Evolutionary conservation across 768 basidiomycete genomes (phyloP).

Genomic region (Candolleomyces efflorescens): DNA sequence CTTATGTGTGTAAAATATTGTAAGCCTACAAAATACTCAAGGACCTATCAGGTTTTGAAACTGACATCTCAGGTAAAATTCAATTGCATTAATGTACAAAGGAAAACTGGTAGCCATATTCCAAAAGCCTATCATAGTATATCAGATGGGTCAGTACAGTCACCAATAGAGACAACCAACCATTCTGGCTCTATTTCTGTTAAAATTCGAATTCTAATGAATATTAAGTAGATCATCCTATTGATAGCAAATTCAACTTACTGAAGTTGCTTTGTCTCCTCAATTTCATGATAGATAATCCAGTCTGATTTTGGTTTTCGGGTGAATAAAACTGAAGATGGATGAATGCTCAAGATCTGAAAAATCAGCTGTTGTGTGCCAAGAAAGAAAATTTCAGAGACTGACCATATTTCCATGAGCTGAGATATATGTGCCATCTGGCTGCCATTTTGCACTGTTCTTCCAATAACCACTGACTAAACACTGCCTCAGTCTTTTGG

Average conservation of each 20-base stretch:
- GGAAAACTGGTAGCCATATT: conserved; percentile 29
- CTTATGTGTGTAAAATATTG: too few relatives aligned
- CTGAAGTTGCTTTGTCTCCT: conserved; percentile 96
- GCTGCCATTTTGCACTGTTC: conserved; percentile 86
- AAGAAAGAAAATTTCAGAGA: conserved; percentile 2
- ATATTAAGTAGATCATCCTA: not conserved
- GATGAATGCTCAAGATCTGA: conserved; percentile 86
- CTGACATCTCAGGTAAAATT: too few relatives aligned
- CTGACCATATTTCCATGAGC: conserved; percentile 81
- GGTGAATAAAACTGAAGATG: conserved; percentile 91
- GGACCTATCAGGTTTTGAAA: too few relatives aligned
- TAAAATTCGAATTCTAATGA: conserved; percentile 78
- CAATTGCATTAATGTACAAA: not conserved
- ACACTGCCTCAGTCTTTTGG: conserved; percentile 76
- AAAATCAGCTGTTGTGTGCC: conserved; percentile 1
- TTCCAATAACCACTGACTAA: conserved; percentile 92
- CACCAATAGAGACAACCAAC: conserved; percentile 30
- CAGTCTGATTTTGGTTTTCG: conserved; percentile 87
- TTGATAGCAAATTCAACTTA: conserved; percentile 30
- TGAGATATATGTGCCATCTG: conserved; percentile 90
- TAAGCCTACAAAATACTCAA: too few relatives aligned
- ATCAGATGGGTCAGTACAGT: not conserved
- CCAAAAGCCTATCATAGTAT: conserved; percentile 24
- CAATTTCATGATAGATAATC: conserved; percentile 94
- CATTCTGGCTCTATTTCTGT: conserved; percentile 97